Base-by-base conservation (phyloP, 2,329 filamentous ascomycete genomes). In the Colletotrichum sp. region DNA sequence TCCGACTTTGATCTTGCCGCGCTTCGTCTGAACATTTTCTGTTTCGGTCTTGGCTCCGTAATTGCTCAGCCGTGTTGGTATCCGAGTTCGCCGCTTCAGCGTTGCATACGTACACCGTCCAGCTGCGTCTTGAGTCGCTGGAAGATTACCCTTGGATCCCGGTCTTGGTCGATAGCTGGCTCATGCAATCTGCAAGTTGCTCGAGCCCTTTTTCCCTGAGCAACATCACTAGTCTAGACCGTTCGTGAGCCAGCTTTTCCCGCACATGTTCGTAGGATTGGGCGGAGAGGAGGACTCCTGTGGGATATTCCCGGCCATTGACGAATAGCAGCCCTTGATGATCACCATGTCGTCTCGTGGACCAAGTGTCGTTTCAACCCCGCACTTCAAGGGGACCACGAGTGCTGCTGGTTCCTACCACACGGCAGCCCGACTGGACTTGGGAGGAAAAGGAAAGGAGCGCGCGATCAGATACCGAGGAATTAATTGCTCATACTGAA, bases 281-380 rank as follows among this genome's bases (percentile, higher is more conserved):
- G 26, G 43, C 43, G 43, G 43, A 52, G n/a, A 52, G 43, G 43
- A 52, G 43, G 43, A 21, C 43, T 52, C 43, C 43, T 21, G 36
- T 39, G 34, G 8, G 26, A 43, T n/a, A 28, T 7, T 18, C 63
- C 28, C 26, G 66, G 30, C 52, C 66, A 59, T 39, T 68, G n/a
- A n/a, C 66, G 32, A 59, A 71, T 61, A 48, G 34, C 18, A n/a
- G 28, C 43, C 15, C 39, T 10, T 26, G 55, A 32, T 16, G 39
- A 73, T 28, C 55, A 26, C 18, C 32, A 74, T 34, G 39, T 36
- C 30, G n/a, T 52, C 13, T 24, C 21, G 34, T 63, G 55, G 64
- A 64, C 48, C 32, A 59, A 48, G 68, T 32, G 69, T 34, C 60
- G 74, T 76, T 76, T 76, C 74, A 74, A 76, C 74, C 71, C 59